These are phyloP conservation scores for Colletotrichum caudatum DNA, from an alignment of 2,329 filamentous ascomycete species.

Conservation along the genomic window DNA sequence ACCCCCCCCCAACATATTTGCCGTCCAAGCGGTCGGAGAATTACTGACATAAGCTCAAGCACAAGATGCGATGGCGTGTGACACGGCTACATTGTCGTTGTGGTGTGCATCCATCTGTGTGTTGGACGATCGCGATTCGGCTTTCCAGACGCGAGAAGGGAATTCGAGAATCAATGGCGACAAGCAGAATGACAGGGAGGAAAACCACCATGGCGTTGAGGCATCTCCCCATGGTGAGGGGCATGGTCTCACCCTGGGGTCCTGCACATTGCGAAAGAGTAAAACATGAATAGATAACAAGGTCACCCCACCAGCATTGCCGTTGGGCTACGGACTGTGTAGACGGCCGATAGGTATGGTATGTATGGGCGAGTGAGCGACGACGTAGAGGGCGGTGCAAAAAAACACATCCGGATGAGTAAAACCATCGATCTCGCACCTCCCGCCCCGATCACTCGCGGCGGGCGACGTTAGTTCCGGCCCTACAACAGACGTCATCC, in stretches of 20 bases:
- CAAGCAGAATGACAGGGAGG: background rate
- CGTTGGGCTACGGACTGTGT: background rate
- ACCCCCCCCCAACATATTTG: constrained; percentile 16
- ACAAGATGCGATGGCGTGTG: background rate
- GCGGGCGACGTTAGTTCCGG: constrained; percentile 31
- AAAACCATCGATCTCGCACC: constrained; percentile 39
- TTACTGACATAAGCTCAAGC: constrained; percentile 38
- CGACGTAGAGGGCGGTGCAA: constrained; percentile 37
- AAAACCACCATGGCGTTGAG: constrained; percentile 28
- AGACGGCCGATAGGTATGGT: too few species aligned
- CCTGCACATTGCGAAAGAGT: constrained; percentile 7
- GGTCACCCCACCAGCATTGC: constrained; percentile 10
- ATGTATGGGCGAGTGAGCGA: background rate
- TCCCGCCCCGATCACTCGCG: constrained; percentile 36
- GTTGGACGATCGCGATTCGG: constrained; percentile 4
- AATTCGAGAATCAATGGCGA: constrained; percentile 17
- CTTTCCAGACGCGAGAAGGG: constrained; percentile 29
- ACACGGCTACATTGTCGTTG: background rate
- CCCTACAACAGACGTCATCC: constrained; percentile 38
- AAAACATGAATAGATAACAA: constrained; percentile 1
- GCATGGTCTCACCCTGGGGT: constrained; percentile 33
- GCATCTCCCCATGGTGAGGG: constrained; percentile 29
- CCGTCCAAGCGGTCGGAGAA: constrained; percentile 35
- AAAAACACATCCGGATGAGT: constrained; percentile 33
- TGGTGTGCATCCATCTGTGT: constrained; percentile 1